Evolutionary conservation across 1,139 yeast genomes (phyloP).

Genomic region (Pichia inconspicua): DNA sequence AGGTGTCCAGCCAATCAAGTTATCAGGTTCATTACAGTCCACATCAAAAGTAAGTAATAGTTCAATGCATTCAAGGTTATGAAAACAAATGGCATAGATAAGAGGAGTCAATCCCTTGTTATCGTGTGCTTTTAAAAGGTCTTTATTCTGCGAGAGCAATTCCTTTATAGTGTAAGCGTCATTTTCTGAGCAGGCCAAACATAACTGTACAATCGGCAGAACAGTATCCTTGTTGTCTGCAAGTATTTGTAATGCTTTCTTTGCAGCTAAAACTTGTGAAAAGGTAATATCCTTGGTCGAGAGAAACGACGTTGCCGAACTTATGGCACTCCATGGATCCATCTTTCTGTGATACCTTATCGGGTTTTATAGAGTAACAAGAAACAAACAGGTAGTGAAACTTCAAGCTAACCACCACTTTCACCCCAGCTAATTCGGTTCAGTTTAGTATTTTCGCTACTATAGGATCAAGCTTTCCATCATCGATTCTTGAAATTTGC

Average conservation of each 20-base stretch:
- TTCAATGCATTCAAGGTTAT: slow-evolving; percentile 38
- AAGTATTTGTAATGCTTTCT: slow-evolving; percentile 33
- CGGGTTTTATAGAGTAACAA: too few relatives aligned
- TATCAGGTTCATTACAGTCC: slow-evolving; percentile 33
- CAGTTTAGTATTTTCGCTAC: too few relatives aligned
- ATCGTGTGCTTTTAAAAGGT: slow-evolving; percentile 30
- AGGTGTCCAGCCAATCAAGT: slow-evolving; percentile 36
- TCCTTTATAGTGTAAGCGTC: slow-evolving; percentile 40
- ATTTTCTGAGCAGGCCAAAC: slow-evolving; percentile 46
- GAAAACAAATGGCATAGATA: slow-evolving; percentile 46
- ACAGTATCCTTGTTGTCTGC: slow-evolving; percentile 24
- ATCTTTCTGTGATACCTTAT: slow-evolving; percentile 1
- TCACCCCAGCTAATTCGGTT: too few relatives aligned
- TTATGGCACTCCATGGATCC: slow-evolving; percentile 26
- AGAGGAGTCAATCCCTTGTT: slow-evolving; percentile 42
- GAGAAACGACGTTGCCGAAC: slow-evolving; percentile 17
- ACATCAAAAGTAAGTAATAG: slow-evolving; percentile 30
- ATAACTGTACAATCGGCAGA: slow-evolving; percentile 27
- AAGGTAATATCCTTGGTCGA: slow-evolving; percentile 20
- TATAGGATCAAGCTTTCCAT: too few relatives aligned
- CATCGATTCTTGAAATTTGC: too few relatives aligned
- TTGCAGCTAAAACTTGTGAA: slow-evolving; percentile 40
- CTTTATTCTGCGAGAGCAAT: slow-evolving; percentile 29
- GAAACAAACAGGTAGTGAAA: too few relatives aligned
- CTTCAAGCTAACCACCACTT: too few relatives aligned